Evolutionary conservation across 2,329 filamentous ascomycete species (phyloP).

Genomic region (Pseudogymnoascus sp.): DNA sequence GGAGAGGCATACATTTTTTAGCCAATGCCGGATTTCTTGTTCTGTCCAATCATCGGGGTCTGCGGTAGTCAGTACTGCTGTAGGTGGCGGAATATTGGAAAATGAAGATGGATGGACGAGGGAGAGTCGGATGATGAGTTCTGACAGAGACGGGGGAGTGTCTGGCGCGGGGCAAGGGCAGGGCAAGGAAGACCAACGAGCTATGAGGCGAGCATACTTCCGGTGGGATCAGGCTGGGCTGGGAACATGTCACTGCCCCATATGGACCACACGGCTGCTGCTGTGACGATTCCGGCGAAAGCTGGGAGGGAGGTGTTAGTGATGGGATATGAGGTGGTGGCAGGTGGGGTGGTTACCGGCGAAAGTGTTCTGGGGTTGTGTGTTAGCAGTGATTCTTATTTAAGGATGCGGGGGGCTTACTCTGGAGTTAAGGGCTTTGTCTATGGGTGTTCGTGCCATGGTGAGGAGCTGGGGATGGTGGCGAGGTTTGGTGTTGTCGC

Average conservation of each 20-base stretch:
- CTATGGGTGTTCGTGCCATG: constrained; percentile 56
- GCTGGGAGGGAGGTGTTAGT: constrained; percentile 39
- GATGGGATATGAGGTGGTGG: neutral
- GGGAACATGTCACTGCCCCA: constrained; percentile 85
- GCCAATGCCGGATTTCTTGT: constrained; percentile 74
- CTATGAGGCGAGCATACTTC: constrained; percentile 46
- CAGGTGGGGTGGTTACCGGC: constrained; percentile 44
- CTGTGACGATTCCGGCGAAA: constrained; percentile 75
- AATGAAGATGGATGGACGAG: neutral
- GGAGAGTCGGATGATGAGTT: neutral
- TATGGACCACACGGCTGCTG: constrained; percentile 74
- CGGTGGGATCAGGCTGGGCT: constrained; percentile 64
- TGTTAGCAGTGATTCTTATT: constrained; percentile 9
- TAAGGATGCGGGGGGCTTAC: constrained; percentile 35
- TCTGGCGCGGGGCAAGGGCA: neutral
- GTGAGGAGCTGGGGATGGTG: constrained; percentile 22
- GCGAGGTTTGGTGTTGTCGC: neutral
- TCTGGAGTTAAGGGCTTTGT: constrained; percentile 63
- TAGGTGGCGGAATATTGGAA: neutral
- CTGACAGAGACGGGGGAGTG: neutral
- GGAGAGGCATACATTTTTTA: constrained; percentile 58
- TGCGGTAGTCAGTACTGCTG: constrained; percentile 23
- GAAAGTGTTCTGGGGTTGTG: constrained; percentile 53
- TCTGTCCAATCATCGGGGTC: constrained; percentile 67
- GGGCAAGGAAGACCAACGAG: constrained; percentile 3